These are phyloP conservation scores for Croton setiger DNA, from an alignment of 441 rosid genomes.

Conservation along the genomic window DNA sequence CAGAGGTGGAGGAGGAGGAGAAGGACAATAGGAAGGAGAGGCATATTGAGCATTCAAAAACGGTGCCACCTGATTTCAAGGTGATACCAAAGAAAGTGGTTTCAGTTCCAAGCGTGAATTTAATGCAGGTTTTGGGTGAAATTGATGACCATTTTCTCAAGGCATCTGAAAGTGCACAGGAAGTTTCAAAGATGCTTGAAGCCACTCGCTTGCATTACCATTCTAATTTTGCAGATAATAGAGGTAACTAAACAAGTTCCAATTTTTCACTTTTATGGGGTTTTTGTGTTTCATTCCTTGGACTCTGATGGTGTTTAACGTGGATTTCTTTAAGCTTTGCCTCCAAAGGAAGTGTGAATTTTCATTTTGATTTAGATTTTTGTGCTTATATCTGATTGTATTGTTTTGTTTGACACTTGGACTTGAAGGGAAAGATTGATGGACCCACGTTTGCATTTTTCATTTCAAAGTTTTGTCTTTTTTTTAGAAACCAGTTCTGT, in stretches of 20 bases:
- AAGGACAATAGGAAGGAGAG: constrained; percentile 29
- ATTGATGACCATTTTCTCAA: constrained; percentile 87
- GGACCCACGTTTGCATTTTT: background rate
- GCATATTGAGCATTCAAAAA: constrained; percentile 56
- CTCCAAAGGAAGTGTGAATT: background rate
- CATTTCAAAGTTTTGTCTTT: background rate
- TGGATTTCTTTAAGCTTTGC: no score
- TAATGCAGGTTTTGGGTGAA: constrained; percentile 51
- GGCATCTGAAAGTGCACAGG: constrained; percentile 90
- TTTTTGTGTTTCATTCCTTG: background rate
- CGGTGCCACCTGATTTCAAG: constrained; percentile 57
- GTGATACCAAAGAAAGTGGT: constrained; percentile 28
- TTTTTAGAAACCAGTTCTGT: background rate
- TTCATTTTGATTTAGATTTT: background rate
- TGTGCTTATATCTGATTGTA: background rate
- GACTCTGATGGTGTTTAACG: no score
- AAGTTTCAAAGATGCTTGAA: constrained; percentile 86
- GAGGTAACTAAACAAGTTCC: constrained; percentile 34
- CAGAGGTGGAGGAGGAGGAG: constrained; percentile 25
- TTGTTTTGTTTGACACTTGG: constrained; percentile 11
- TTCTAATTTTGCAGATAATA: constrained; percentile 90
- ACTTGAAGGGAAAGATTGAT: background rate
- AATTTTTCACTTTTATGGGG: background rate
- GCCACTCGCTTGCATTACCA: constrained; percentile 92
- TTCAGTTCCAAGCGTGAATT: constrained; percentile 29